Base-by-base conservation (phyloP, 208 protist genomes). In the Acanthamoeba royreba region DNA sequence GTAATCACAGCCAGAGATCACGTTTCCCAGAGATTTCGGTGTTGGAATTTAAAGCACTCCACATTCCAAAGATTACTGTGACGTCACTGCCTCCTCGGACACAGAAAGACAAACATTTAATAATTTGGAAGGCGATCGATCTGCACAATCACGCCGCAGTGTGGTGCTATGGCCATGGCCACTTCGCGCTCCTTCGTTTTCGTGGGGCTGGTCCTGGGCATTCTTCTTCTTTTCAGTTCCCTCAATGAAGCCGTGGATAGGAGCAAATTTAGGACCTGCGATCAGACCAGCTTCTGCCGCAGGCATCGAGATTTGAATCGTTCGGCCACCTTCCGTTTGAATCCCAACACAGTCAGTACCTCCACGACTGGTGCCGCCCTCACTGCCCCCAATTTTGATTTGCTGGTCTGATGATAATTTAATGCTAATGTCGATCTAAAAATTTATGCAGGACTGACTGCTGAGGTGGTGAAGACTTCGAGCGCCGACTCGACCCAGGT, bases 251-350 rank as follows among this genome's bases (percentile, higher is more conserved):
- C 97, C 33, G 97, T 98, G 15, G 97, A 98, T 90, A 22, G 33
- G 22, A 88, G 81, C 45, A 97, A 98, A 74, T 98, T 98, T 85
- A 93, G 93, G 17, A 97, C 95, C 7, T 98, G 97, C 91, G 28
- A 88, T 4, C 93, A 97, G 28, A 96, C 94, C 9, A 66, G 92
- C 61, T 98, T 98, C 81, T 98, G 97, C 55, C 91, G 47, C n/a
- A 42, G 28, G 38, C 49, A 94, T 28, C 28, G 63, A 38, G 52
- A 72, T 7, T 49, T 58, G 4, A 40, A 15, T 31, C 13, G 49
- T 25, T 87, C 35, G 58, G 43, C 4, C 0, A 72, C 31, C 15
- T 42, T 43, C 53, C 42, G 92, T 7, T 4, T 87, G 43, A n/a
- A 69, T 55, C 33, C n/a, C 77, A 13, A 0, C 72, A n/a, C 63